Conservation (phyloP, 2,329 filamentous ascomycete species). For the Ceratocystis lukuohia region DNA sequence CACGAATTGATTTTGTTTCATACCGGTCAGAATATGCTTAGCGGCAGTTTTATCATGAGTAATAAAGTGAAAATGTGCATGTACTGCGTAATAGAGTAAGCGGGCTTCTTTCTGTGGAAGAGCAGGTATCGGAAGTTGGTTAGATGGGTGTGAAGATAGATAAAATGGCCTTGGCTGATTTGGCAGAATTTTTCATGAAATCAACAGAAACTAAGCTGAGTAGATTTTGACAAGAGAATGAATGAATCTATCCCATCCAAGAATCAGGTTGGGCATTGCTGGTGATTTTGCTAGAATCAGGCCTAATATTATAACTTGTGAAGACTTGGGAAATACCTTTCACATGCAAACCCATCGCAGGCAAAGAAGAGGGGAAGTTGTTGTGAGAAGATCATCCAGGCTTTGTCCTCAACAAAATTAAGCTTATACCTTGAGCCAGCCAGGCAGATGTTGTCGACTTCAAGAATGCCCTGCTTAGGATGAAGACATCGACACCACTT, state of each 20-base stretch:
- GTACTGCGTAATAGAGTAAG: too few species aligned
- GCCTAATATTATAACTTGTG: not conserved
- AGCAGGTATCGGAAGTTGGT: too few species aligned
- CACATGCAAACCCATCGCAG: not conserved
- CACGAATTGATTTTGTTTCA: not conserved
- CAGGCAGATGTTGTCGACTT: not conserved
- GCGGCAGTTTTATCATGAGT: too few species aligned
- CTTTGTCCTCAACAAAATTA: slow-evolving; percentile 4
- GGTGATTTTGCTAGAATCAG: not conserved
- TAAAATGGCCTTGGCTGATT: too few species aligned
- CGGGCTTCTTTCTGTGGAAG: too few species aligned
- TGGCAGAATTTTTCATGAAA: too few species aligned
- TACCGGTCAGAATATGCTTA: not conserved
- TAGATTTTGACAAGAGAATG: too few species aligned
- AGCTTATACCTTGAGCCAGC: not conserved
- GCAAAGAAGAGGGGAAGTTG: not conserved
- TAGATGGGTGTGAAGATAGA: too few species aligned
- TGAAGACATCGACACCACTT: too few species aligned
- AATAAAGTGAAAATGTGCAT: too few species aligned
- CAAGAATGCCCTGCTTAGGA: not conserved
- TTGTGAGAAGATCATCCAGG: not conserved
- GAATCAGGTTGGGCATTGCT: not conserved
- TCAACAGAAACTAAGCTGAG: too few species aligned
- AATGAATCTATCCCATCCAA: too few species aligned
- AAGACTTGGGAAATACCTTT: not conserved